These are phyloP conservation scores for Nakaseomyces kungkrabaensis DNA, from an alignment of 1,139 yeast genomes.

Conservation along the genomic window DNA sequence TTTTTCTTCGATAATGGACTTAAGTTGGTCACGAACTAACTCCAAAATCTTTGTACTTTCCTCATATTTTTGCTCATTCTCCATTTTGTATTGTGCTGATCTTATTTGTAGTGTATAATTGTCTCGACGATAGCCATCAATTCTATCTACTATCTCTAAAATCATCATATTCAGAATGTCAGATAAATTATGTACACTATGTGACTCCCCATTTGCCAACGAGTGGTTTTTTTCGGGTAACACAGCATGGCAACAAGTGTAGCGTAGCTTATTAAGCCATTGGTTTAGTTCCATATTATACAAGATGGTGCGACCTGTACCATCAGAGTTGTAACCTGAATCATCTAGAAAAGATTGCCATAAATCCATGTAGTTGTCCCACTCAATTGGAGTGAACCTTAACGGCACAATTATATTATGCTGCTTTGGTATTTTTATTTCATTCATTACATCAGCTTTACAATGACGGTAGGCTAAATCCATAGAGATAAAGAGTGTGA, in stretches of 20 bases:
- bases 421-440: slow-evolving; percentile 72
- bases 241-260: slow-evolving; percentile 77
- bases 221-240: slow-evolving; percentile 36
- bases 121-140: slow-evolving; percentile 41
- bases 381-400: slow-evolving; percentile 74
- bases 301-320: slow-evolving; percentile 42
- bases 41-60: slow-evolving; percentile 40
- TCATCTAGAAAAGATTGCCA: slow-evolving; percentile 45
- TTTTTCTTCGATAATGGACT: slow-evolving; percentile 17
- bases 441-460: slow-evolving; percentile 68
- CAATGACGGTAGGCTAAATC: slow-evolving; percentile 65
- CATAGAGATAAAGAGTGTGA: slow-evolving; percentile 16
- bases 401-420: slow-evolving; percentile 55
- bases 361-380: slow-evolving; percentile 63
- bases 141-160: slow-evolving; percentile 40
- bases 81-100: slow-evolving; percentile 47
- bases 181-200: slow-evolving; percentile 44
- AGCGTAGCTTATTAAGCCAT: slow-evolving; percentile 64
- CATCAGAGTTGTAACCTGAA: slow-evolving; percentile 49
- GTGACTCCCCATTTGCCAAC: slow-evolving; percentile 4
- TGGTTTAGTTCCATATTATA: slow-evolving; percentile 29
- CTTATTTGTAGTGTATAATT: slow-evolving; percentile 37
- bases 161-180: slow-evolving; percentile 59
- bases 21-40: slow-evolving; percentile 32
- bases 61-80: slow-evolving; percentile 32